Evolutionary conservation across 495 filamentous ascomycete species (phyloP).

Genomic region (Penicillium soppii): DNA sequence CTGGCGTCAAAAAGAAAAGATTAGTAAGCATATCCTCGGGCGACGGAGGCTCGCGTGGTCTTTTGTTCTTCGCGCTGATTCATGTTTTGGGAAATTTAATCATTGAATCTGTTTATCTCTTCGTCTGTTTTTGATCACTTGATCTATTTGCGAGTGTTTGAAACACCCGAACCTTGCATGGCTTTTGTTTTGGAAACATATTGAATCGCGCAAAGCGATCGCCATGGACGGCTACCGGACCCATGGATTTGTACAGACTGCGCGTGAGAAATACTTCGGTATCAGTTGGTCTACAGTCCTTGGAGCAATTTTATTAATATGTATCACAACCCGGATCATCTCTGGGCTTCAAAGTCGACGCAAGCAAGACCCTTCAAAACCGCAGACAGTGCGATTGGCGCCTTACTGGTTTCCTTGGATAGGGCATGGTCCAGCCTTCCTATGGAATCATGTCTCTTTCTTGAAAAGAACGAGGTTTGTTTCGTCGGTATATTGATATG

Average conservation of each 20-base stretch:
- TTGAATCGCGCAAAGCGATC: conserved; percentile 5
- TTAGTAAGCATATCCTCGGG: too few relatives aligned
- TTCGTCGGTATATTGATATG: conserved; percentile 1
- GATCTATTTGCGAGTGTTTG: not conserved
- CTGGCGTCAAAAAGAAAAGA: too few relatives aligned
- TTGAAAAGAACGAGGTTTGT: conserved; percentile 42
- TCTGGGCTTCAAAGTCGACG: conserved; percentile 35
- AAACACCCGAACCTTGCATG: not conserved
- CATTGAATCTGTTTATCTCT: too few relatives aligned
- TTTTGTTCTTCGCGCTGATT: too few relatives aligned
- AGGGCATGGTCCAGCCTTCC: conserved; percentile 51
- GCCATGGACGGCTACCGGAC: conserved; percentile 24
- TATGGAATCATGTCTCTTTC: conserved; percentile 44
- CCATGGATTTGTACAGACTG: conserved; percentile 16
- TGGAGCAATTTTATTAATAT: conserved; percentile 26
- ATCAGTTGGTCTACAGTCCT: conserved; percentile 26
- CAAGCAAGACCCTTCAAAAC: conserved; percentile 13
- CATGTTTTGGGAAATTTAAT: too few relatives aligned
- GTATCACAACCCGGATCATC: conserved; percentile 42
- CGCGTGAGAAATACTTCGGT: conserved; percentile 10
- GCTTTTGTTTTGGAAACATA: conserved; percentile 8
- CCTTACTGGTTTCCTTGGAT: conserved; percentile 63
- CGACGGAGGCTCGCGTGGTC: too few relatives aligned
- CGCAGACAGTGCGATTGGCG: conserved; percentile 35
- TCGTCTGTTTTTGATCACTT: too few relatives aligned